Conservation (phyloP, 192 early-diverging fungal genomes). For the Linderina pennispora region DNA sequence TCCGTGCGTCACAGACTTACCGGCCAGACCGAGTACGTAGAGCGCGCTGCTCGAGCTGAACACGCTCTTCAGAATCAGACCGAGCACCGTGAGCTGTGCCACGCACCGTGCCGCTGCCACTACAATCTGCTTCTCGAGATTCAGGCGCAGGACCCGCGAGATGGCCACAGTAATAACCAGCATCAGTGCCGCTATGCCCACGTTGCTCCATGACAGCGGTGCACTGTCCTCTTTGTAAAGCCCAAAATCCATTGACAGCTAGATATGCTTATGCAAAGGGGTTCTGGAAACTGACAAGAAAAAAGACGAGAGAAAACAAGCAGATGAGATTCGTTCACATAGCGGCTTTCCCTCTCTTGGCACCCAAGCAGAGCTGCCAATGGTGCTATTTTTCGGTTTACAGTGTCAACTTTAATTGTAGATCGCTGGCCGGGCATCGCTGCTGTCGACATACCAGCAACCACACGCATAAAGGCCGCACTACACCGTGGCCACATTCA, state of each 20-base stretch:
- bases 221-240: background rate
- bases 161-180: conserved; percentile 26
- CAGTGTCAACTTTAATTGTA: no score
- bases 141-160: conserved; percentile 17
- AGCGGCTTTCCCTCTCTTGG: no score
- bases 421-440: no score
- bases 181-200: conserved; percentile 28
- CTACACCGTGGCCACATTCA: no score
- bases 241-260: no score
- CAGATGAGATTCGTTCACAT: no score
- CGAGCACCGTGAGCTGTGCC: conserved; percentile 74
- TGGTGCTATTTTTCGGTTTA: no score
- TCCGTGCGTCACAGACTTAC: conserved; percentile 45
- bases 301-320: conserved; percentile 2
- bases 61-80: conserved; percentile 60
- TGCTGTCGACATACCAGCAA: no score
- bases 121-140: conserved; percentile 49
- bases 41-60: conserved; percentile 53
- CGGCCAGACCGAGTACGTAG: conserved; percentile 52
- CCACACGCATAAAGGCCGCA: no score
- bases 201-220: conserved; percentile 38
- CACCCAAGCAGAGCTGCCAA: no score
- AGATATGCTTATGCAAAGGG: no score
- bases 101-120: conserved; percentile 66
- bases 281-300: no score